phyloP scores from a whole-genome alignment of 2,329 filamentous ascomycete genomes.

The Exserohilum rostratum region DNA sequence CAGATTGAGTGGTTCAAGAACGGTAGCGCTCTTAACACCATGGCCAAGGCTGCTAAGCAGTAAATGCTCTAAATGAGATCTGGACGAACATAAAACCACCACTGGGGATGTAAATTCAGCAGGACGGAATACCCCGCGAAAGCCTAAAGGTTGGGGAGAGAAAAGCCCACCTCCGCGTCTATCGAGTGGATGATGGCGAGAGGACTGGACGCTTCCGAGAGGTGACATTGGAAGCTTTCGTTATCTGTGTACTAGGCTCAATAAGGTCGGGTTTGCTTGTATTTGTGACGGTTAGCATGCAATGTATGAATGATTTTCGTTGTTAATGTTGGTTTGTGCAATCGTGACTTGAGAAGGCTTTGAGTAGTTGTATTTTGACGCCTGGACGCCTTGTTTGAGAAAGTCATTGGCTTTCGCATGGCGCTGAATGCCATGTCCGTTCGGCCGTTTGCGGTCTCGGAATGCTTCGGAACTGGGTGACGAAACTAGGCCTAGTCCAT shows the following conservation, averaged over 20 bases:
- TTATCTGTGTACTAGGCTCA: conserved; percentile 36
- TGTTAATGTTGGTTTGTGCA: not conserved
- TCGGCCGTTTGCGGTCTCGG: not conserved
- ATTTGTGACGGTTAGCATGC: conserved; percentile 49
- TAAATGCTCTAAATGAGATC: conserved; percentile 21
- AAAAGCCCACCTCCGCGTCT: conserved; percentile 24
- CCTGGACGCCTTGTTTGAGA: not conserved
- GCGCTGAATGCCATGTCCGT: not conserved
- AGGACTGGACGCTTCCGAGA: conserved; percentile 22
- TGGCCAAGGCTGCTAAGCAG: conserved; percentile 72
- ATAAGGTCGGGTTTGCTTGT: conserved; percentile 42
- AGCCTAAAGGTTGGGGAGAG: conserved; percentile 24
- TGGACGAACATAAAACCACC: conserved; percentile 19
- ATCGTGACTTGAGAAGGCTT: not conserved
- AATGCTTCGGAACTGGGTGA: not conserved
- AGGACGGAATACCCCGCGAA: conserved; percentile 30
- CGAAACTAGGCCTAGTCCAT: not conserved
- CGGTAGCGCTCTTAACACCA: conserved; percentile 95
- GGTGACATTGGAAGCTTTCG: conserved; percentile 32
- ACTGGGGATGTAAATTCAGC: conserved; percentile 44
- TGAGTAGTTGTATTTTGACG: not conserved
- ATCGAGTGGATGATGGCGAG: conserved; percentile 28
- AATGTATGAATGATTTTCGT: conserved; percentile 41
- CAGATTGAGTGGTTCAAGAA: conserved; percentile 99
- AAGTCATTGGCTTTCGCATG: not conserved